Base-by-base conservation (phyloP, 805 yeast species). In the Maudiozyma turicensis region DNA sequence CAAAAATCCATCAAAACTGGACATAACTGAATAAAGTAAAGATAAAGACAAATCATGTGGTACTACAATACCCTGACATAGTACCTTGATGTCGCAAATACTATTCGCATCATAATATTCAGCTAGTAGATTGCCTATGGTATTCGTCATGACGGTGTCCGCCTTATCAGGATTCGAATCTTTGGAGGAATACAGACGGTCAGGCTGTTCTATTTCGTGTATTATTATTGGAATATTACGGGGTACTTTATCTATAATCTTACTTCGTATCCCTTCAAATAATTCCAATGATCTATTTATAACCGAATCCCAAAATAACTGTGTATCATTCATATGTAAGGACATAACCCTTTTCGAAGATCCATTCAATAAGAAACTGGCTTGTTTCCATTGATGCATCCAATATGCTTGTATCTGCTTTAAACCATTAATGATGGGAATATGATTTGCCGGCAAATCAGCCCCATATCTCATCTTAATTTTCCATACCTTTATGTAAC, bases 341-440 rank as follows among this genome's bases (percentile, higher is more conserved):
- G 73, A 73, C 95, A 91, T 84, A n/a, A 91, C 77, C 2, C 80
- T 75, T 52, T 84, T 87, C 6, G 95, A 75, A n/a, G 79, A 76
- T 0, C 95, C 95, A 54, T 82, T 80, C 37, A 85, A 63, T 0
- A 88, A 78, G 58, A 74, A 87, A 58, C 88, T 80, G 5, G 88
- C 76, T 59, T 91, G 97, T 58, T 93, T 91, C 61, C 88, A 67
- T 51, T 81, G 88, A 60, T 91, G 89, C 52, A 81, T 68, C 82
- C 93, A 82, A 45, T 77, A 73, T 46, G 73, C 76, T 43, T 53
- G 51, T 3, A 63, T 50, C 44, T 62, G 64, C 2, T 52, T 49
- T 5, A 41, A 43, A 66, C 72, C 50, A 79, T 10, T 72, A 59
- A 28, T 57, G 52, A 48, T 43, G n/a, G 78, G 72, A 11, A 78